A percentile compares a stretch with the other conserved stretches of the same genome.
These are phyloP conservation scores for Talaromyces liani DNA, from an alignment of 495 filamentous ascomycete genomes.

Conservation along the genomic window DNA sequence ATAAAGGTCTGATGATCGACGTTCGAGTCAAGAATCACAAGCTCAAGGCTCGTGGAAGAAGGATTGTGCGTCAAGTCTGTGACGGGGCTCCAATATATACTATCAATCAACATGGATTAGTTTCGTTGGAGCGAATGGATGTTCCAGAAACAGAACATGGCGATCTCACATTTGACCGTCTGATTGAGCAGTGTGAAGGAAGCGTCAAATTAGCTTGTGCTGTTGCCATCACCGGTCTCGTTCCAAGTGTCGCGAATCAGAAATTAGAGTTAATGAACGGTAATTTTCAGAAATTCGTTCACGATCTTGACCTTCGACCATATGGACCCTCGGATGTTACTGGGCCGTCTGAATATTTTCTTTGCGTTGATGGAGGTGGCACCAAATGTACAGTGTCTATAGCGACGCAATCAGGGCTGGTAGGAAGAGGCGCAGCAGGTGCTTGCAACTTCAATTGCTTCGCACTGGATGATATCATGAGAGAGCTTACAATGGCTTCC, in stretches of 20 bases:
- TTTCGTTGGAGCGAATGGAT: not conserved
- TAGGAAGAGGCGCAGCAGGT: not conserved
- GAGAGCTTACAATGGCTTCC: not conserved
- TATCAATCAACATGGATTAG: not conserved
- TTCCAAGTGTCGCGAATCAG: not conserved
- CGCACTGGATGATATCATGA: not conserved
- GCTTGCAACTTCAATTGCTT: constrained; percentile 1
- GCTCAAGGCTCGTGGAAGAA: not conserved
- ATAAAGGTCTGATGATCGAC: constrained; percentile 1
- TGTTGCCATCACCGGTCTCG: not conserved
- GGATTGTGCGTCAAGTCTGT: not conserved
- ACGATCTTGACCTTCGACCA: not conserved
- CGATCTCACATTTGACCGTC: not conserved
- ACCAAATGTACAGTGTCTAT: not conserved
- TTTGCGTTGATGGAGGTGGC: not conserved
- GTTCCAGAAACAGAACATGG: not conserved
- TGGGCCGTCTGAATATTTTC: not conserved
- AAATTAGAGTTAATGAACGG: not conserved
- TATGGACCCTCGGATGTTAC: not conserved
- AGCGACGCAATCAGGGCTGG: not conserved
- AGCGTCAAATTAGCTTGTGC: constrained; percentile 1
- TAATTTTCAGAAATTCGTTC: not conserved
- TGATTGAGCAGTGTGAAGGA: not conserved
- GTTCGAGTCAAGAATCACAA: not conserved
- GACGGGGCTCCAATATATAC: not conserved